Conservation (phyloP, 257 asterid genomes). For the Capsicum rhomboideum region DNA sequence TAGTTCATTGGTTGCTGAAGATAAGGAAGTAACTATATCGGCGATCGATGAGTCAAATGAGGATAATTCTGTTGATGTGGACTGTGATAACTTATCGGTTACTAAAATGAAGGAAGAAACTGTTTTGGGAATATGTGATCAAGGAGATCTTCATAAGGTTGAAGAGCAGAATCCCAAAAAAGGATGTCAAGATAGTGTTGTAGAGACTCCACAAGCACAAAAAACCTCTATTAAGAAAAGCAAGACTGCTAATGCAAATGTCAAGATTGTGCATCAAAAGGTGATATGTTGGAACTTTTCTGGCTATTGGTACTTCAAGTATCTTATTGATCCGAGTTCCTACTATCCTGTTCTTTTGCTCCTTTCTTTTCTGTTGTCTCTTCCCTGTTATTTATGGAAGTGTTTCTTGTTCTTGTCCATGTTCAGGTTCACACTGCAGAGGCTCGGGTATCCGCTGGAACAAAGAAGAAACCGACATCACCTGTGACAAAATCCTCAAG, state of each 20-base stretch:
- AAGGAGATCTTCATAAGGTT: constrained; percentile 17
- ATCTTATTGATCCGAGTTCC: not conserved
- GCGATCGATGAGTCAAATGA: constrained; percentile 12
- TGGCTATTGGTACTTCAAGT: not conserved
- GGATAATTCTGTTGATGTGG: constrained; percentile 11
- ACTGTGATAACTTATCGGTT: constrained; percentile 11
- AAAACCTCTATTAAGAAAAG: constrained; percentile 20
- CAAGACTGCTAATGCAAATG: constrained; percentile 24
- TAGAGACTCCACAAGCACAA: constrained; percentile 17
- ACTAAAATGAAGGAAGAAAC: constrained; percentile 26
- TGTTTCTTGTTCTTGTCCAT: not conserved
- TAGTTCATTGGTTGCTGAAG: constrained; percentile 21
- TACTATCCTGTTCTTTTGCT: not conserved
- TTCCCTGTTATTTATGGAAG: not conserved
- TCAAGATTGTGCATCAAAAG: constrained; percentile 36
- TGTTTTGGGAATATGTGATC: constrained; percentile 15
- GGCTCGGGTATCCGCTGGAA: constrained; percentile 22
- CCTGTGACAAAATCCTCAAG: constrained; percentile 35
- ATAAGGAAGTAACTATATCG: constrained; percentile 5
- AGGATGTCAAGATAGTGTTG: not conserved
- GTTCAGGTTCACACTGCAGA: constrained; percentile 45
- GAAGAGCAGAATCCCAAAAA: not conserved
- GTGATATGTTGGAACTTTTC: constrained; percentile 24
- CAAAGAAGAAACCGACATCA: constrained; percentile 41
- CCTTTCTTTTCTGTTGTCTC: constrained; percentile 2